Percentiles rank a stretch among this genome's conserved stretches.
These are phyloP conservation scores for Immersiporthe knoxdaviesiana DNA, from an alignment of 2,329 filamentous ascomycete species.

Conservation along the genomic window DNA sequence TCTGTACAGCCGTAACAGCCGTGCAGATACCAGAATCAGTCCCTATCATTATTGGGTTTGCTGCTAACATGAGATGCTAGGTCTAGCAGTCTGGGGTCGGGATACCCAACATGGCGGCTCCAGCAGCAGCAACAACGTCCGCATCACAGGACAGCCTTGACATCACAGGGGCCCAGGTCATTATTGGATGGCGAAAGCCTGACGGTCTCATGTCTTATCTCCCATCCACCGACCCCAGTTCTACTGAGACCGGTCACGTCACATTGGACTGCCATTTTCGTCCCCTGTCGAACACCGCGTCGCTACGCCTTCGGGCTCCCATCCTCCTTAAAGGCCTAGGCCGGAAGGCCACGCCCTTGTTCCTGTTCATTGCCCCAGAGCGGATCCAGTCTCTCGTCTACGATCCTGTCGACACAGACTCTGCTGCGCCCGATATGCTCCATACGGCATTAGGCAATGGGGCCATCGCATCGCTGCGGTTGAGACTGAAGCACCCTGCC, in stretches of 20 bases:
- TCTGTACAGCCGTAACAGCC: not conserved
- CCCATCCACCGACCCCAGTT: not conserved
- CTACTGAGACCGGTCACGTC: not conserved
- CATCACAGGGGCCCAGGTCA: slow-evolving; percentile 1
- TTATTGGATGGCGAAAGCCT: slow-evolving; percentile 12
- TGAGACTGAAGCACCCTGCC: slow-evolving; percentile 6
- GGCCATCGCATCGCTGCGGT: not conserved
- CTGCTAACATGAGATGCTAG: slow-evolving; percentile 8
- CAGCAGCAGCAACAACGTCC: not conserved
- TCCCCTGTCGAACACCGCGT: slow-evolving; percentile 10
- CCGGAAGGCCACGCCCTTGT: slow-evolving; percentile 12
- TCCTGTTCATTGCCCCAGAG: slow-evolving; percentile 17
- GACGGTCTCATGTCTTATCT: slow-evolving; percentile 5
- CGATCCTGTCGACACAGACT: not conserved
- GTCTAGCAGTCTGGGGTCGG: not conserved
- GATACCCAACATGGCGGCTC: not conserved
- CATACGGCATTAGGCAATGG: slow-evolving; percentile 6
- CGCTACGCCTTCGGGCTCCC: slow-evolving; percentile 9
- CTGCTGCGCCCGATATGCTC: not conserved
- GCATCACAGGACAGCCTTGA: not conserved
- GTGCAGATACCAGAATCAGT: not conserved
- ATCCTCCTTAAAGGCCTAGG: slow-evolving; percentile 15
- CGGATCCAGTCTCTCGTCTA: slow-evolving; percentile 15
- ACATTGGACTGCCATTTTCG: slow-evolving; percentile 17
- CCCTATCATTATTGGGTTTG: not conserved